phyloP scores from a whole-genome alignment of 768 basidiomycete genomes.

The Leccinum disarticulatum region DNA sequence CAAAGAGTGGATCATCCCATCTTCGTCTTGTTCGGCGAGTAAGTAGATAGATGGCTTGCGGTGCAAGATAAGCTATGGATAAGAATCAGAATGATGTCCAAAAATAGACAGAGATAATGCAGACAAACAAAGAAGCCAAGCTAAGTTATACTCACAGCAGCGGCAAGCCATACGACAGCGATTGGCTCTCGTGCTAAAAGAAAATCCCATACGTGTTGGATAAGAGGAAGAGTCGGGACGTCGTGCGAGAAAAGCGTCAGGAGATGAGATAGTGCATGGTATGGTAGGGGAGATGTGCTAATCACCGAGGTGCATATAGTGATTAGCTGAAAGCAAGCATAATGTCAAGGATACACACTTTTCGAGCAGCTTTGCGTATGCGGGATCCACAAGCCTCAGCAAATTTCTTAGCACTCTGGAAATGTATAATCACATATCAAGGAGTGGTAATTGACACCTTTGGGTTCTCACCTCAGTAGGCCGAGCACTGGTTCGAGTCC shows the following conservation, averaged over 20 bases:
- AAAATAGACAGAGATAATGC: background rate
- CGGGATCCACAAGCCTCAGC: constrained; percentile 66
- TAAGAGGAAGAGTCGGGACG: constrained; percentile 82
- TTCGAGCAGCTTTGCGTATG: constrained; percentile 67
- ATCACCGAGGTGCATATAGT: constrained; percentile 2
- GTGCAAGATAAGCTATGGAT: constrained; percentile 62
- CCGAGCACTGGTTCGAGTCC: constrained; percentile 86
- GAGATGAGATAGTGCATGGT: constrained; percentile 86
- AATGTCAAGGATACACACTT: constrained; percentile 40
- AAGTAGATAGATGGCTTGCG: constrained; percentile 65
- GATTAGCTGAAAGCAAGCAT: background rate
- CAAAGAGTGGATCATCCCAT: constrained; percentile 79
- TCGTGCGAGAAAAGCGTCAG: constrained; percentile 93
- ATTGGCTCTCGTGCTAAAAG: constrained; percentile 82
- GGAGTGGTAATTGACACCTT: background rate
- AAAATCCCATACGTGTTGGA: constrained; percentile 92
- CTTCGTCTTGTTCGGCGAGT: constrained; percentile 69
- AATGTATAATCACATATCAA: background rate
- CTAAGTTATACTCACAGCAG: constrained; percentile 58
- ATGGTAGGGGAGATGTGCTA: constrained; percentile 78
- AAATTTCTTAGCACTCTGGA: constrained; percentile 72
- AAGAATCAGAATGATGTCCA: background rate
- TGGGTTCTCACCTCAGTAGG: constrained; percentile 54
- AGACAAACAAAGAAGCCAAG: background rate
- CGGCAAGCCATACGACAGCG: constrained; percentile 75